phyloP scores from a whole-genome alignment of 139 green algal genomes.

The Marvania coccoides region DNA sequence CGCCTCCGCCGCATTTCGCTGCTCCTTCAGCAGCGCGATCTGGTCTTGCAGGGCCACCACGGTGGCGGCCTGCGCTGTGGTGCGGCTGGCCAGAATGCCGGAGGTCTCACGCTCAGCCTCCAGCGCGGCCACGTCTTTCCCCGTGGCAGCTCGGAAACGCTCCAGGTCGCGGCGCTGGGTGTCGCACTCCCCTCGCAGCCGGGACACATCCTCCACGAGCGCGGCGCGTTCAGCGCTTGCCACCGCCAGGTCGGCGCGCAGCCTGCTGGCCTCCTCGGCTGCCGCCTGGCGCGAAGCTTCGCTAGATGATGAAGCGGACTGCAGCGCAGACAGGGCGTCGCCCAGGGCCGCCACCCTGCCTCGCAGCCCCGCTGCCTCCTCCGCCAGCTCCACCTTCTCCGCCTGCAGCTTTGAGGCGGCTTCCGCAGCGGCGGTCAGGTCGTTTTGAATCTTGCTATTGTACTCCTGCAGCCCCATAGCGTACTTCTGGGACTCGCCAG shows the following conservation, averaged over 20 bases:
- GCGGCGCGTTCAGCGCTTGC: constrained; percentile 2
- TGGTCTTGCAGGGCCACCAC: constrained; percentile 21
- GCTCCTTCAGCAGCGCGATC: constrained; percentile 18
- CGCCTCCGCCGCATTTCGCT: constrained; percentile 26
- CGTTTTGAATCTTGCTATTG: constrained; percentile 24
- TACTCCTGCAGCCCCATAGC: constrained; percentile 26
- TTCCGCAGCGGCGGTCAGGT: constrained; percentile 3
- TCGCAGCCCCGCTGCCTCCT: constrained; percentile 9
- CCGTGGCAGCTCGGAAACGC: constrained; percentile 29
- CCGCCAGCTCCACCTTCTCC: constrained; percentile 16
- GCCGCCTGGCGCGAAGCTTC: constrained; percentile 9
- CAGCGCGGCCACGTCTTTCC: constrained; percentile 34
- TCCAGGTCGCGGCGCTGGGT: constrained; percentile 4
- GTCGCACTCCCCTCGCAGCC: constrained; percentile 14
- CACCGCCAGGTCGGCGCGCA: constrained; percentile 16
- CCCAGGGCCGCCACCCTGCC: constrained; percentile 10
- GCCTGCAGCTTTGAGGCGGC: background rate
- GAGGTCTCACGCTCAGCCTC: constrained; percentile 25
- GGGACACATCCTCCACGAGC: background rate
- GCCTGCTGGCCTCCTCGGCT: constrained; percentile 13
- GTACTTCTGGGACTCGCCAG: constrained; percentile 23
- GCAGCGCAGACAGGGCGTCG: constrained; percentile 1
- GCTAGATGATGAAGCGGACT: background rate
- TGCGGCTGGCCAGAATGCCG: constrained; percentile 17
- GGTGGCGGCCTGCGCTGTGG: constrained; percentile 30